Conservation (phyloP, 495 filamentous ascomycete genomes). For the Trichoderma reesei region DNA sequence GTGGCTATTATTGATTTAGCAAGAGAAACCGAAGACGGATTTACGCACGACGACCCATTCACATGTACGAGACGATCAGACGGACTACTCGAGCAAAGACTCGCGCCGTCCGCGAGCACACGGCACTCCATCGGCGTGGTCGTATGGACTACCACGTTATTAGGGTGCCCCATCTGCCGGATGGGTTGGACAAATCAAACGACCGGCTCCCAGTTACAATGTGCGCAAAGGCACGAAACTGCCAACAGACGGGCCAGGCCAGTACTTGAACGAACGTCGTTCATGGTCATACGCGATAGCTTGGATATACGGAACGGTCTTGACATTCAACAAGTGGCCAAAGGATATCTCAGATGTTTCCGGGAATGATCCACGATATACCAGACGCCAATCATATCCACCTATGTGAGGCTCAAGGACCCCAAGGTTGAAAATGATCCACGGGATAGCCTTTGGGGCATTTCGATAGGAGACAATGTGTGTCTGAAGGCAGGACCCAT, state of each 20-base stretch:
- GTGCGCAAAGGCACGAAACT: background rate
- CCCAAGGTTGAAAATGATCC: too few species aligned
- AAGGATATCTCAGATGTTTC: background rate
- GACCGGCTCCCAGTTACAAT: background rate
- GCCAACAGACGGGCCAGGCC: background rate
- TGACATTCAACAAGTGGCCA: background rate
- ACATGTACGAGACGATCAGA: background rate
- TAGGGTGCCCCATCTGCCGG: background rate
- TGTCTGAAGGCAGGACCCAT: background rate
- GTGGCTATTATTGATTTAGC: background rate
- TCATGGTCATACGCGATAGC: background rate
- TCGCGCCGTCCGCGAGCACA: background rate
- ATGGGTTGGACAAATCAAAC: background rate
- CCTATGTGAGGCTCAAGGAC: too few species aligned
- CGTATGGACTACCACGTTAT: background rate
- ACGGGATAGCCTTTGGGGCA: too few species aligned
- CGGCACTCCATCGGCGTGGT: background rate
- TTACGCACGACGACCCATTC: background rate
- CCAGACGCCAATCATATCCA: too few species aligned
- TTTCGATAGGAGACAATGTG: too few species aligned
- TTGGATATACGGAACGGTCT: background rate
- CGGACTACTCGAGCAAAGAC: background rate
- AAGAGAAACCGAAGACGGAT: background rate
- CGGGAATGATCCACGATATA: too few species aligned
- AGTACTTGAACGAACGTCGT: background rate